phyloP scores from a whole-genome alignment of 305 asterid genomes.

The Nicotiana rustica region DNA sequence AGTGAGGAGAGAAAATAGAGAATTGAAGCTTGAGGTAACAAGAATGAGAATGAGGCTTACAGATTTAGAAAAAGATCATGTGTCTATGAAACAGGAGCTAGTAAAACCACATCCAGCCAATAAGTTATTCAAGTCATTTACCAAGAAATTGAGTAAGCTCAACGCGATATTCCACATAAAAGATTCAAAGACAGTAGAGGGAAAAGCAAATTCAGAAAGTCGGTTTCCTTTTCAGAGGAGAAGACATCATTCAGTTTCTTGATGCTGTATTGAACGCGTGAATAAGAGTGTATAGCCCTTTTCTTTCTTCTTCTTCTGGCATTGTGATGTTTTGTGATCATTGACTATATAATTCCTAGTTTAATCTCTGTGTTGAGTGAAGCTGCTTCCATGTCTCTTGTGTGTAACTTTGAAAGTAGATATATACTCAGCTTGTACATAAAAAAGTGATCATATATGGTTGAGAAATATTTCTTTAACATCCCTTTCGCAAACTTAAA shows the following conservation, averaged over 20 bases:
- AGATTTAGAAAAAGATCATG: constrained; percentile 90
- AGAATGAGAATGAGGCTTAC: constrained; percentile 97
- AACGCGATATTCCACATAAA: constrained; percentile 59
- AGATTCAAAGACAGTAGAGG: constrained; percentile 53
- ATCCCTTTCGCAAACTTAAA: neutral
- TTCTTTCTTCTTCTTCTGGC: neutral
- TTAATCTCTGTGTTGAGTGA: neutral
- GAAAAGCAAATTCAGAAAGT: constrained; percentile 56
- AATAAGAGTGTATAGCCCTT: neutral
- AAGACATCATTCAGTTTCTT: constrained; percentile 83
- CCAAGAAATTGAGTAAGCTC: constrained; percentile 71
- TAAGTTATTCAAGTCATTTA: constrained; percentile 70
- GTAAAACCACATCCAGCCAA: constrained; percentile 74
- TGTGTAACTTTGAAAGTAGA: neutral
- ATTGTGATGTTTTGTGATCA: neutral
- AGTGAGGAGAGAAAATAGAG: constrained; percentile 87
- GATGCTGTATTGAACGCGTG: constrained; percentile 26
- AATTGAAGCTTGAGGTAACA: constrained; percentile 90
- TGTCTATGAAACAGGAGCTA: constrained; percentile 85
- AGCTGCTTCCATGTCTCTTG: neutral
- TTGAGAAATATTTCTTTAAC: neutral
- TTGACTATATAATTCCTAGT: neutral
- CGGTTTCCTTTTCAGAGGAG: constrained; percentile 75
- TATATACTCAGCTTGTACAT: no score
- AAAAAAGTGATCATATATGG: no score